Evolutionary conservation across 345 rosid species (phyloP).

Genomic region (Eucalyptus microcorys): DNA sequence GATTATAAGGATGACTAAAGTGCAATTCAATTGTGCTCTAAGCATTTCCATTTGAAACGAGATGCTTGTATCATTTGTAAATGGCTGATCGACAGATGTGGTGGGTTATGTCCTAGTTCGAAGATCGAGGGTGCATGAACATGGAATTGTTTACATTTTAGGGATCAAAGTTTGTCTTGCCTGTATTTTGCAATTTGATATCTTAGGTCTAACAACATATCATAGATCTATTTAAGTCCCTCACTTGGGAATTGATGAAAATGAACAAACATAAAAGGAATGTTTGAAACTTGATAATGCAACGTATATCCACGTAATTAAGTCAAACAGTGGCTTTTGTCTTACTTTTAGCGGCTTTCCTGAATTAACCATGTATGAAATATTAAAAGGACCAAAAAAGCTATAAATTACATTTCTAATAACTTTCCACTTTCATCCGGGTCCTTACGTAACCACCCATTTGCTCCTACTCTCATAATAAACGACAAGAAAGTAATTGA

Average conservation of each 20-base stretch:
- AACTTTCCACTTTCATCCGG: not conserved
- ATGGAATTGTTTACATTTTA: not conserved
- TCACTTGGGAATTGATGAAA: not conserved
- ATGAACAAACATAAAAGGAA: not conserved
- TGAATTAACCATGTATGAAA: not conserved
- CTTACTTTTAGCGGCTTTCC: not conserved
- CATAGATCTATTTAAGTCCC: not conserved
- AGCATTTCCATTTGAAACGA: not conserved
- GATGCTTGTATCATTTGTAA: not conserved
- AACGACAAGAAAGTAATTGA: not conserved
- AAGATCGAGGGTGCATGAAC: not conserved
- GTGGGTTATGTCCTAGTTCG: fast-evolving
- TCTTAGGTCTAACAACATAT: not conserved
- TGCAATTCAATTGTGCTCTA: not conserved
- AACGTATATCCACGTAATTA: not conserved
- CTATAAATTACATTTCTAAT: not conserved
- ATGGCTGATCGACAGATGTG: not conserved
- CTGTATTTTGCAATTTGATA: not conserved
- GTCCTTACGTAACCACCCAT: not conserved
- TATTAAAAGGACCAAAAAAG: not conserved
- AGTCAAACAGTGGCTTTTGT: not conserved
- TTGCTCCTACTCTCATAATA: not conserved
- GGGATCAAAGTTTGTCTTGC: not conserved
- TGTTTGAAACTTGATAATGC: not conserved
- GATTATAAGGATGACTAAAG: not conserved